Evolutionary conservation across 495 filamentous ascomycete genomes (phyloP).

Genomic region (Chaetomium tenue): DNA sequence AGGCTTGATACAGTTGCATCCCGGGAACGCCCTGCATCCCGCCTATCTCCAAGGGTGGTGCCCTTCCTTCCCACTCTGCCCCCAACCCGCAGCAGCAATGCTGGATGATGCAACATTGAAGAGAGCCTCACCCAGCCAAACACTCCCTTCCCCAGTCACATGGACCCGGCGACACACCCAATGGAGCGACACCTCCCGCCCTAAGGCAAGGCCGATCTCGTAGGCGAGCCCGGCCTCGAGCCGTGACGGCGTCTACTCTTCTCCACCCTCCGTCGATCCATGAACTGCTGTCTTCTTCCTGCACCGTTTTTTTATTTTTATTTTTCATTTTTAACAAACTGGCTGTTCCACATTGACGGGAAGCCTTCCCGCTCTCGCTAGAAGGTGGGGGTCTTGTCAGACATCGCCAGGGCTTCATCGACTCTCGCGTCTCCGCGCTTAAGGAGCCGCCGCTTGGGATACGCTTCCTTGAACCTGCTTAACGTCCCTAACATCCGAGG

Average conservation of each 20-base stretch:
- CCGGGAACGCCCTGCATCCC: constrained; percentile 2
- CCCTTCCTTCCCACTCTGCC: background rate
- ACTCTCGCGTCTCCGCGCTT: background rate
- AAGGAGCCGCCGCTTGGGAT: background rate
- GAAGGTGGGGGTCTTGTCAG: constrained; percentile 7
- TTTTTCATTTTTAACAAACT: background rate
- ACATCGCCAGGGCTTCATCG: background rate
- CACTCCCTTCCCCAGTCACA: constrained; percentile 12
- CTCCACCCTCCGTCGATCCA: background rate
- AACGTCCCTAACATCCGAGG: background rate
- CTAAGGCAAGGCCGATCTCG: background rate
- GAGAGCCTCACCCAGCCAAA: constrained; percentile 18
- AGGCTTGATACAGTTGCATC: constrained; percentile 2
- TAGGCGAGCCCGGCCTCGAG: background rate
- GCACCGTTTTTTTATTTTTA: background rate
- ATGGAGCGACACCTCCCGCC: constrained; percentile 19
- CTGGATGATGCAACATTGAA: background rate
- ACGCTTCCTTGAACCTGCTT: background rate
- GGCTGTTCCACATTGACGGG: constrained; percentile 4
- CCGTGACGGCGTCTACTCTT: background rate
- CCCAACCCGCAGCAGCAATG: background rate
- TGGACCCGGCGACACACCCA: constrained; percentile 4
- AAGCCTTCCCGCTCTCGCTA: background rate
- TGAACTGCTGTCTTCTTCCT: background rate
- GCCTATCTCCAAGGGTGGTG: background rate